These are phyloP conservation scores for Cadophora sp. DNA, from an alignment of 2,329 filamentous ascomycete genomes.

Conservation along the genomic window DNA sequence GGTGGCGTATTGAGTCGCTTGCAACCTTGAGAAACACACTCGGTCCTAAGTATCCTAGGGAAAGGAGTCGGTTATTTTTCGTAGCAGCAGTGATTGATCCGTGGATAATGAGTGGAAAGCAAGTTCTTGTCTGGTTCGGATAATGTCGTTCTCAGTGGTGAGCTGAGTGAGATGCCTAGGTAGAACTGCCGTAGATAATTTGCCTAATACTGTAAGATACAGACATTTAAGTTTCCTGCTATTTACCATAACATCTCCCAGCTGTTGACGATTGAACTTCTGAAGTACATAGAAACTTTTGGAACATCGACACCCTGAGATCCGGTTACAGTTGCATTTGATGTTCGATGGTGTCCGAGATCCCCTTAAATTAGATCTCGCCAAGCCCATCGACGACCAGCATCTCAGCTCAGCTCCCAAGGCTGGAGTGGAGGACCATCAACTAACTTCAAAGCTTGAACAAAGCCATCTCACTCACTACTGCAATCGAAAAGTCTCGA, in stretches of 20 bases:
- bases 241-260: neutral
- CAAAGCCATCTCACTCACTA: conserved; percentile 2
- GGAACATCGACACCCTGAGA: neutral
- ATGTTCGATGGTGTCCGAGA: conserved; percentile 10
- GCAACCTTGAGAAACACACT: too few species aligned
- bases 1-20: conserved; percentile 1
- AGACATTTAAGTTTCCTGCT: neutral
- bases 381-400: conserved; percentile 2
- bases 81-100: neutral
- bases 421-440: neutral
- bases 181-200: too few species aligned
- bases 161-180: conserved; percentile 11
- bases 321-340: conserved; percentile 14
- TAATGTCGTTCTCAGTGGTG: neutral
- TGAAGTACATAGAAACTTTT: neutral
- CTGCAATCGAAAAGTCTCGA: neutral
- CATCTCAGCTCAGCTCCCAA: neutral
- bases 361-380: conserved; percentile 16
- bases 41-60: neutral
- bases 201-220: neutral
- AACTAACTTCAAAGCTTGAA: neutral
- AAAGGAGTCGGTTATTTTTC: neutral
- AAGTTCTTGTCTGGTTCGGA: neutral
- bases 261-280: neutral
- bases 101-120: neutral